Evolutionary conservation across 352 stramenopile genomes (phyloP).

Genomic region (Pythium rhizo-oryzae): DNA sequence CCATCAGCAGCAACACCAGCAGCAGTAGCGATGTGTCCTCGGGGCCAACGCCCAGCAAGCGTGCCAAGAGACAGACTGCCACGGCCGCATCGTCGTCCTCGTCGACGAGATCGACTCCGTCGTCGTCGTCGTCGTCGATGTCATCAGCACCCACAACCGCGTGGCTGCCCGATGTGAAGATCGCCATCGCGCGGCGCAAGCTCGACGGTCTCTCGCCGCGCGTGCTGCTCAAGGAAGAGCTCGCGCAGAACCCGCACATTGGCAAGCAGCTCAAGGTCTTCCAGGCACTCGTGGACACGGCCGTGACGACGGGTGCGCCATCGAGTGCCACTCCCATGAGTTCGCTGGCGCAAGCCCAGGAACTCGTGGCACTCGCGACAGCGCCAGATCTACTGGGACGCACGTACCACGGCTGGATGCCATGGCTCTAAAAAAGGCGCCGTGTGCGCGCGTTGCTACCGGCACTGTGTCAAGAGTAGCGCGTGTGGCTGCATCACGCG

Average conservation of each 20-base stretch:
- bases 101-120: not conserved
- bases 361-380: slow-evolving; percentile 81
- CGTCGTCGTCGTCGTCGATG: slow-evolving; percentile 4
- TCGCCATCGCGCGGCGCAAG: slow-evolving; percentile 72
- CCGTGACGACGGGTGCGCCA: slow-evolving; percentile 16
- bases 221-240: slow-evolving; percentile 70
- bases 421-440: slow-evolving; percentile 52
- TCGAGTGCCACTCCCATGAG: slow-evolving; percentile 39
- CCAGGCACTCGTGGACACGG: slow-evolving; percentile 54
- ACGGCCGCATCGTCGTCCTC: not conserved
- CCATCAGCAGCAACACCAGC: not conserved
- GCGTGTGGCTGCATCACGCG: too few relatives aligned
- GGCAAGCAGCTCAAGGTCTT: slow-evolving; percentile 57
- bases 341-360: slow-evolving; percentile 76
- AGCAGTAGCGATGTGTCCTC: not conserved
- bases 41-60: not conserved
- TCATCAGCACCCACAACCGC: slow-evolving; percentile 22
- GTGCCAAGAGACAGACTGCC: slow-evolving; percentile 5
- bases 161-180: slow-evolving; percentile 80
- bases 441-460: not conserved
- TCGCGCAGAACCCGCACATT: slow-evolving; percentile 72
- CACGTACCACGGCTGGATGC: slow-evolving; percentile 85
- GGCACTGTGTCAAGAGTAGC: not conserved
- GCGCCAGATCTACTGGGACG: slow-evolving; percentile 79
- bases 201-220: slow-evolving; percentile 75